A percentile compares a stretch with the other conserved stretches of the same genome.
phyloP scores from a whole-genome alignment of 441 rosid species.

The Jatropha podagrica region DNA sequence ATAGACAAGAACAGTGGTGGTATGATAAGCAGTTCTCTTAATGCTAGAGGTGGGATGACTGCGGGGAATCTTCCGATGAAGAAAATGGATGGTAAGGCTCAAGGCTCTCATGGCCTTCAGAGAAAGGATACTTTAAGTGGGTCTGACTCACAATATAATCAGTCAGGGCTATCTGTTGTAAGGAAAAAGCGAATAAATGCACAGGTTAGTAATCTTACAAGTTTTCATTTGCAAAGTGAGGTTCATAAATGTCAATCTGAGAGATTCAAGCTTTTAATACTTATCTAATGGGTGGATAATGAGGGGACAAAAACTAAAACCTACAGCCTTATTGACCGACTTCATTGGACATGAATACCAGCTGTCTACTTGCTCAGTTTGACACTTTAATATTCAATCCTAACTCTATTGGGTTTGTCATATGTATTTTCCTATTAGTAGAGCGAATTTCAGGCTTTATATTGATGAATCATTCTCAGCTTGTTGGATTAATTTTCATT shows the following conservation, averaged over 20 bases:
- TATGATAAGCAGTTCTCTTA: constrained; percentile 50
- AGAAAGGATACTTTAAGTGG: constrained; percentile 72
- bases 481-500: constrained; percentile 3
- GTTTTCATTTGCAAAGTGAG: constrained; percentile 1
- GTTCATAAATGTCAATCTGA: constrained; percentile 11
- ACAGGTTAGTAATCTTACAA: constrained; percentile 57
- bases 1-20: constrained; percentile 57
- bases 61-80: constrained; percentile 55
- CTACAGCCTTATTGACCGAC: not conserved
- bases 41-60: constrained; percentile 57
- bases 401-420: not conserved
- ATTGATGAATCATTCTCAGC: not conserved
- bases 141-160: constrained; percentile 74
- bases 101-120: constrained; percentile 66
- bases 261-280: constrained; percentile 4
- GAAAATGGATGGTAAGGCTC: constrained; percentile 69
- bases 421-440: constrained; percentile 6
- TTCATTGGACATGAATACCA: not conserved
- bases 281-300: not conserved
- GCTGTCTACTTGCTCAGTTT: not conserved
- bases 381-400: not conserved
- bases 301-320: not conserved
- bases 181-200: constrained; percentile 89
- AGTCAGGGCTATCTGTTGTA: constrained; percentile 63
- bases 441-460: not conserved